phyloP scores from a whole-genome alignment of 768 basidiomycete species.

The Hypholoma sublateritium region DNA sequence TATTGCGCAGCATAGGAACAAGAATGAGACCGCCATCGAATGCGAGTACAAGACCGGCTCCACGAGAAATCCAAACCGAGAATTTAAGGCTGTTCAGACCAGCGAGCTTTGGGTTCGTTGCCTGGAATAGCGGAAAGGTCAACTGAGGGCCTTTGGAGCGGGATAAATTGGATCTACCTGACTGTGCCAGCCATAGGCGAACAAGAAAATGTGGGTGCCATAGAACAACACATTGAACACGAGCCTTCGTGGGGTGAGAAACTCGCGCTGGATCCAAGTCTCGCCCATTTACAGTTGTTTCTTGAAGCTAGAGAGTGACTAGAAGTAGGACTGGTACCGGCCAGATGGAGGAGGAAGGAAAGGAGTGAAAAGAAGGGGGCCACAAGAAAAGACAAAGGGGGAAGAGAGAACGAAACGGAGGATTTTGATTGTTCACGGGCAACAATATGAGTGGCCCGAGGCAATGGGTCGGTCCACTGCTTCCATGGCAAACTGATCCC shows the following conservation, averaged over 20 bases:
- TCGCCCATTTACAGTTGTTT: slow-evolving; percentile 50
- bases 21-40: slow-evolving; percentile 85
- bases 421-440: slow-evolving; percentile 10
- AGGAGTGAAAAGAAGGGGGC: slow-evolving; percentile 19
- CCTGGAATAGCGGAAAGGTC: slow-evolving; percentile 25
- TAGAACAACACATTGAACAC: slow-evolving; percentile 80
- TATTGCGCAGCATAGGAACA: slow-evolving; percentile 86
- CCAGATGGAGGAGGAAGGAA: slow-evolving; percentile 38
- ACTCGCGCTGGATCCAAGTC: slow-evolving; percentile 73
- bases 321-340: slow-evolving; percentile 46
- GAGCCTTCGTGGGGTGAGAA: slow-evolving; percentile 62
- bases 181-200: slow-evolving; percentile 86
- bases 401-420: slow-evolving; percentile 13
- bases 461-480: slow-evolving; percentile 13
- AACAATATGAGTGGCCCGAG: slow-evolving; percentile 17
- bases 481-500: slow-evolving; percentile 34
- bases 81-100: slow-evolving; percentile 78
- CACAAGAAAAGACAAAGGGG: slow-evolving; percentile 21
- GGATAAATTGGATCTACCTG: slow-evolving; percentile 49
- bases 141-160: not conserved
- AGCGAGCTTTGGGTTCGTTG: slow-evolving; percentile 58
- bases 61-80: slow-evolving; percentile 90
- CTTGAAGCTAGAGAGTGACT: slow-evolving; percentile 25
- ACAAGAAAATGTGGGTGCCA: slow-evolving; percentile 69
- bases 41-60: slow-evolving; percentile 88